phyloP scores from a whole-genome alignment of 148 eudicot genomes.

The Persicaria maculosa region DNA sequence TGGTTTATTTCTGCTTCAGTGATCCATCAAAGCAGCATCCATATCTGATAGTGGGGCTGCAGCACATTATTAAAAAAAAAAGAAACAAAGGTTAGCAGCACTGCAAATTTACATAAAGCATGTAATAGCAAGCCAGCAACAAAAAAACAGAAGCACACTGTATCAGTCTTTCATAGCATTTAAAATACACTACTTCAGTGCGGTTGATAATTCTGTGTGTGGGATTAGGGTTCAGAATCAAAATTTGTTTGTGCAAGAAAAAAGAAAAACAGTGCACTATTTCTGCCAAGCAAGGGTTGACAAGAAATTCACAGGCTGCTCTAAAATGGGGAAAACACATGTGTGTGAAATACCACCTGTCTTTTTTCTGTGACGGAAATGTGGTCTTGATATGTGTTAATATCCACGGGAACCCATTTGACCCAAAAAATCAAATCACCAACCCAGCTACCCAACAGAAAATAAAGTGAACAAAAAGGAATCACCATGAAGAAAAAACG shows the following conservation, averaged over 20 bases:
- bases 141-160: background rate
- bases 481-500: background rate
- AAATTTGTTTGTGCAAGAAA: background rate
- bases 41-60: constrained; percentile 95
- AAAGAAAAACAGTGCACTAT: background rate
- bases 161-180: background rate
- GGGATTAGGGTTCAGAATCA: background rate
- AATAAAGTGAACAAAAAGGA: background rate
- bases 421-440: background rate
- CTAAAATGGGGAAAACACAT: background rate
- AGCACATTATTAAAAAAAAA: constrained; percentile 16
- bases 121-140: background rate
- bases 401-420: background rate
- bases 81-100: background rate
- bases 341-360: background rate
- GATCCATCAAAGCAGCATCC: constrained; percentile 90
- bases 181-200: background rate
- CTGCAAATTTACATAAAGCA: background rate
- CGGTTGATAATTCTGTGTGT: no score
- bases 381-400: background rate
- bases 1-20: constrained; percentile 22
- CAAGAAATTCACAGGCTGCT: background rate
- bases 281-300: background rate
- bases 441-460: background rate
- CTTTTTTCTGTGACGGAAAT: no score